Conservation (phyloP, 805 yeast genomes). For the Ogataea pini region DNA sequence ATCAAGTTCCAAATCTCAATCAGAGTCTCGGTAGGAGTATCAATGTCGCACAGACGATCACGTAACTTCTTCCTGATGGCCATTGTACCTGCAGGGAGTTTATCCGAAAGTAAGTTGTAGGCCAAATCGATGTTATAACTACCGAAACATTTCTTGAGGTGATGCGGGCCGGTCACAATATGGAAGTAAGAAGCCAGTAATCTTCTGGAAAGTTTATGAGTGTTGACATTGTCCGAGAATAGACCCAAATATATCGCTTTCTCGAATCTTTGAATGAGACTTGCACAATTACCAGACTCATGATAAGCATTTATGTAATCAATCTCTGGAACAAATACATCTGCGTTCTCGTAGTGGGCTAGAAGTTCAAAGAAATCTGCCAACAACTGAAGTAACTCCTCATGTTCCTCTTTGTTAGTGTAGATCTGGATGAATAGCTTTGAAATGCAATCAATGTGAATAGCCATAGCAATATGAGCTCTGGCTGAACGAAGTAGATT, state of each 20-base stretch:
- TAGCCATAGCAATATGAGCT: slow-evolving; percentile 40
- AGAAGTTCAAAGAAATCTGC: slow-evolving; percentile 39
- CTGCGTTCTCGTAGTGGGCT: slow-evolving; percentile 28
- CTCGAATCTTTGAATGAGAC: slow-evolving; percentile 45
- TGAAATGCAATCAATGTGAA: slow-evolving; percentile 40
- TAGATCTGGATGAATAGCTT: slow-evolving; percentile 30
- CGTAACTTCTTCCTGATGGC: slow-evolving; percentile 72
- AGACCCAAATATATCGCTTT: slow-evolving; percentile 52
- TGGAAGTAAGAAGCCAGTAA: slow-evolving; percentile 35
- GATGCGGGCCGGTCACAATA: slow-evolving; percentile 24
- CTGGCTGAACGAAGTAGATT: slow-evolving; percentile 34
- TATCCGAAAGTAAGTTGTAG: slow-evolving; percentile 50
- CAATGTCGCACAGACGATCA: slow-evolving; percentile 35
- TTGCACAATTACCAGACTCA: slow-evolving; percentile 29
- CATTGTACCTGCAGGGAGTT: slow-evolving; percentile 66
- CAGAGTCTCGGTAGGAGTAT: slow-evolving; percentile 41
- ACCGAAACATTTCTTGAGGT: slow-evolving; percentile 27
- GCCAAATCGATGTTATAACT: slow-evolving; percentile 40
- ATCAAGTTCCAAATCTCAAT: slow-evolving; percentile 45
- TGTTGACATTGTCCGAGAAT: slow-evolving; percentile 51
- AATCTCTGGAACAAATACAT: not conserved
- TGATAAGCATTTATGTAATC: slow-evolving; percentile 19
- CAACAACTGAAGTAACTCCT: slow-evolving; percentile 40
- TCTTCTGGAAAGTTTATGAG: slow-evolving; percentile 48
- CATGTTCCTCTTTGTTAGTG: slow-evolving; percentile 24